phyloP scores from a whole-genome alignment of 306 rosid species.

The Astragalus membranaceus region DNA sequence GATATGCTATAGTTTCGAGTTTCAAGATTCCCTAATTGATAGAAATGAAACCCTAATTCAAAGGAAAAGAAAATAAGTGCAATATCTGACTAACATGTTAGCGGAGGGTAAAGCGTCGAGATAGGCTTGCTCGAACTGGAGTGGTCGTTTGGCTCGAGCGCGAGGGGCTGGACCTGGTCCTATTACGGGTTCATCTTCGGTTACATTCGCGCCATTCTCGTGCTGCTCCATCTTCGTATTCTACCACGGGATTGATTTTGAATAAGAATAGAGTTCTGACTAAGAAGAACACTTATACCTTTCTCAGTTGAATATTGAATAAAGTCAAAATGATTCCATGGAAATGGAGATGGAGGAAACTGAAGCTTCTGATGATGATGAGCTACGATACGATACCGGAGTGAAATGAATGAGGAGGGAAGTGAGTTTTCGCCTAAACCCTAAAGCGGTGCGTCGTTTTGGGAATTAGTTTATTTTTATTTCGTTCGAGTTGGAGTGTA shows the following conservation, averaged over 20 bases:
- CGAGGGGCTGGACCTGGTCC: conserved; percentile 92
- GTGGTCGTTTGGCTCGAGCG: conserved; percentile 79
- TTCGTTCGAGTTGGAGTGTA: not conserved
- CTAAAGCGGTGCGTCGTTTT: conserved; percentile 17
- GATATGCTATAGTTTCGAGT: not conserved
- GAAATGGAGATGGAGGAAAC: not conserved
- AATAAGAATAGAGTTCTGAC: not conserved
- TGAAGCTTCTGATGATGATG: not conserved
- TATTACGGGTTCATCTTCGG: conserved; percentile 41
- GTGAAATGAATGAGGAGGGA: not conserved
- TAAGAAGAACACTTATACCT: not conserved
- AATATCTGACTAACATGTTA: conserved; percentile 53
- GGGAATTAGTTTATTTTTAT: not conserved
- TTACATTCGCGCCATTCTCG: conserved; percentile 28
- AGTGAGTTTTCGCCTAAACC: not conserved
- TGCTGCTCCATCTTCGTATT: conserved; percentile 27
- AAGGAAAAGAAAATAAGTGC: not conserved
- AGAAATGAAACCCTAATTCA: conserved; percentile 22
- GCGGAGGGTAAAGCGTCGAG: conserved; percentile 88
- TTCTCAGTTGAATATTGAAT: not conserved
- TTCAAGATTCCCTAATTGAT: not conserved
- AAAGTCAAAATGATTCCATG: not conserved
- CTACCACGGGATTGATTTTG: not conserved
- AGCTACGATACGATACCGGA: not conserved
- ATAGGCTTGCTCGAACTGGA: conserved; percentile 94